These are phyloP conservation scores for Phytophthora constricta DNA, from an alignment of 352 stramenopile genomes.

Conservation along the genomic window DNA sequence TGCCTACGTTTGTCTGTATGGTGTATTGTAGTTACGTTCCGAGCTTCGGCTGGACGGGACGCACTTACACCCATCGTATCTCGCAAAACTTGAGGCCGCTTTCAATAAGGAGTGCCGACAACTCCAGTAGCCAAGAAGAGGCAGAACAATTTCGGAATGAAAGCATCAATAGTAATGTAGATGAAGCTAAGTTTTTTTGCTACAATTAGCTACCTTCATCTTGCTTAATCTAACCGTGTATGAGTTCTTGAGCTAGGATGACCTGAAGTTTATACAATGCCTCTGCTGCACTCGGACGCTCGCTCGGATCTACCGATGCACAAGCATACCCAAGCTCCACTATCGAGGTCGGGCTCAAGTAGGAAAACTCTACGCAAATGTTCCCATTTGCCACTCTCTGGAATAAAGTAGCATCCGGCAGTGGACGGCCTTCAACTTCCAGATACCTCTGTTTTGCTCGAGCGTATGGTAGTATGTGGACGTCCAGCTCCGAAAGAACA, in stretches of 20 bases:
- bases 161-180: too few relatives aligned
- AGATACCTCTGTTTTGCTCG: background rate
- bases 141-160: too few relatives aligned
- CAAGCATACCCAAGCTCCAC: slow-evolving; percentile 4
- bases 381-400: slow-evolving; percentile 8
- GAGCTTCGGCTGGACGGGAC: slow-evolving; percentile 82
- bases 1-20: too few relatives aligned
- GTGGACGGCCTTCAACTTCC: slow-evolving; percentile 3
- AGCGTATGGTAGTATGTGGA: slow-evolving; percentile 7
- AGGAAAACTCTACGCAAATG: slow-evolving; percentile 16
- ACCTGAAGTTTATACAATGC: slow-evolving; percentile 22
- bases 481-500: slow-evolving; percentile 24
- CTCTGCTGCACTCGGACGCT: slow-evolving; percentile 11
- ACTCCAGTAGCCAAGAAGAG: too few relatives aligned
- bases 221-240: too few relatives aligned
- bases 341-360: background rate
- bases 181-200: too few relatives aligned
- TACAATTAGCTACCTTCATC: too few relatives aligned
- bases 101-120: slow-evolving; percentile 18
- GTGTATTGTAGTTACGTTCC: slow-evolving; percentile 47
- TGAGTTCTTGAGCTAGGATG: slow-evolving; percentile 5
- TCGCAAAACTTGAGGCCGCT: slow-evolving; percentile 53
- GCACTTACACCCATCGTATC: slow-evolving; percentile 83
- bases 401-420: slow-evolving; percentile 12
- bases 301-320: slow-evolving; percentile 11